phyloP scores from a whole-genome alignment of 345 rosid genomes.

The Salix dunnii region DNA sequence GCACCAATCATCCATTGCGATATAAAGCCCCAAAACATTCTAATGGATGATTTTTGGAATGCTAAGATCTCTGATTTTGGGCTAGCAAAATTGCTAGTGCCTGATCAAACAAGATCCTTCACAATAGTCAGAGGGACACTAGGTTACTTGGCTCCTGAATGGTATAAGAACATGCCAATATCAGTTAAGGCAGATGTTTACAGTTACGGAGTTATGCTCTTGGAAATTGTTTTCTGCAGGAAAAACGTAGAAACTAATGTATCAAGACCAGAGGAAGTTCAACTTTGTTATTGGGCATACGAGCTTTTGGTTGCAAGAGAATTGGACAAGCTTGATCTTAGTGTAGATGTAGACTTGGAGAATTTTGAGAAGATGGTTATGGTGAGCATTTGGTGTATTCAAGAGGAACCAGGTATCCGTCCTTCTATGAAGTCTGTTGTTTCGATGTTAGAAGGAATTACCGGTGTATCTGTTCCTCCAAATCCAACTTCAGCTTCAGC shows the following conservation, averaged over 20 bases:
- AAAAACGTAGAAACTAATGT: slow-evolving; percentile 7
- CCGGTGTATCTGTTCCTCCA: slow-evolving; percentile 15
- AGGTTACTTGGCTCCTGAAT: slow-evolving; percentile 31
- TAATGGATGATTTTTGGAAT: slow-evolving; percentile 14
- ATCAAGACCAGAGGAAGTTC: neutral
- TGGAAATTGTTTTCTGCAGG: slow-evolving; percentile 22
- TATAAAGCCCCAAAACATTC: slow-evolving; percentile 27
- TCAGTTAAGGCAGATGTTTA: slow-evolving; percentile 23
- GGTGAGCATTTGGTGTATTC: slow-evolving; percentile 18
- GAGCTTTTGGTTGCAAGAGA: neutral
- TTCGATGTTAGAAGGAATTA: slow-evolving; percentile 23
- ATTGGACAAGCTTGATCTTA: neutral
- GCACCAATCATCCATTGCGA: slow-evolving; percentile 21
- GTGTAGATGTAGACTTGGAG: slow-evolving; percentile 6
- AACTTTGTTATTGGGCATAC: slow-evolving; percentile 1
- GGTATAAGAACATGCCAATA: slow-evolving; percentile 13
- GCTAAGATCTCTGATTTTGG: slow-evolving; percentile 30
- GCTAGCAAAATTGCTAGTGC: slow-evolving; percentile 23
- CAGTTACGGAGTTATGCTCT: slow-evolving; percentile 20
- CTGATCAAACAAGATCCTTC: slow-evolving; percentile 22
- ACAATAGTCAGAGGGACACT: slow-evolving; percentile 31
- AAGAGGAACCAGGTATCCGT: slow-evolving; percentile 24
- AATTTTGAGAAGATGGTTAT: slow-evolving; percentile 23
- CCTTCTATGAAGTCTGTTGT: slow-evolving; percentile 21
- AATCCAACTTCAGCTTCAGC: neutral